phyloP scores from a whole-genome alignment of 1,284 basidiomycete species.

The Ceratobasidium sp. region DNA sequence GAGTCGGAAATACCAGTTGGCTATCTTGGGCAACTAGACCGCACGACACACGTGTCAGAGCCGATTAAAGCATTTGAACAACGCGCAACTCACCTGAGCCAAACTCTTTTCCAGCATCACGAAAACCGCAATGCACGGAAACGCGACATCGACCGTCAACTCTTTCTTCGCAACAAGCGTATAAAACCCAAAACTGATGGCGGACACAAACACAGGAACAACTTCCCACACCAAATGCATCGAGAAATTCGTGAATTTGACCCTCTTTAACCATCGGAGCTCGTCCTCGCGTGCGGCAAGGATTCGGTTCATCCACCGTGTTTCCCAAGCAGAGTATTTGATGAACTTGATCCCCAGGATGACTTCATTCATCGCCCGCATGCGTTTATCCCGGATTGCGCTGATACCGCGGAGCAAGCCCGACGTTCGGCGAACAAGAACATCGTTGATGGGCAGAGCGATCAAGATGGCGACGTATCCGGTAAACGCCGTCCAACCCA shows the following conservation, averaged over 20 bases:
- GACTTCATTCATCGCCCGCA: constrained; percentile 39
- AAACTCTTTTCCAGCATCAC: constrained; percentile 31
- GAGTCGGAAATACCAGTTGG: constrained; percentile 17
- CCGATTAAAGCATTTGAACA: too few species aligned
- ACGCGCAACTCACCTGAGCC: constrained; percentile 15
- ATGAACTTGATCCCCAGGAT: constrained; percentile 41
- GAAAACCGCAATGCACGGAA: constrained; percentile 36
- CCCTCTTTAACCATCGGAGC: constrained; percentile 14
- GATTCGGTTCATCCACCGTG: constrained; percentile 31
- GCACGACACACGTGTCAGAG: not conserved
- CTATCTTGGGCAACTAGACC: constrained; percentile 39
- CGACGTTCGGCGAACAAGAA: constrained; percentile 50
- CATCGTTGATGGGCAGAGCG: constrained; percentile 30
- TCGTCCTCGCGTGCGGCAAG: constrained; percentile 19
- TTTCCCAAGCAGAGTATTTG: constrained; percentile 40
- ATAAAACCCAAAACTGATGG: constrained; percentile 29
- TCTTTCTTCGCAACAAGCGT: constrained; percentile 25
- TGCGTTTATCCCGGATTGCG: constrained; percentile 71
- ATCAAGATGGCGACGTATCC: constrained; percentile 36
- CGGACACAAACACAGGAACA: constrained; percentile 23
- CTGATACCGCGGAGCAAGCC: constrained; percentile 47
- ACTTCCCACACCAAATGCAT: constrained; percentile 30
- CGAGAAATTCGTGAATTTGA: not conserved
- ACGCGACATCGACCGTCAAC: constrained; percentile 37
- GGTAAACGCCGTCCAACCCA: constrained; percentile 39